Base-by-base conservation (phyloP, 495 filamentous ascomycete genomes). In the Talaromyces nanjingensis region DNA sequence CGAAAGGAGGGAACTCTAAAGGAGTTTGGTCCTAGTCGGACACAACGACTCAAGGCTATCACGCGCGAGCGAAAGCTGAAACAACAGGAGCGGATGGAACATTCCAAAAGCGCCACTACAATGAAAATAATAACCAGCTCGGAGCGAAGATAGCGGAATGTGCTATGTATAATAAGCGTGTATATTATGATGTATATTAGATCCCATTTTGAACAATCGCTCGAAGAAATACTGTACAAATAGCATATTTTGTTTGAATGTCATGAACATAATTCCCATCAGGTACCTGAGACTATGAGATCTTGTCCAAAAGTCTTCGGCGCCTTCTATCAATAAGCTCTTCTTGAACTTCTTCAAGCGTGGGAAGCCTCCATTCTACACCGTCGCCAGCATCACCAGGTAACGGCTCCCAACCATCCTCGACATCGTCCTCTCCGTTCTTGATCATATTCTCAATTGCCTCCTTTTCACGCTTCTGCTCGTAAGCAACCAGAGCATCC, bases 351-450 rank as follows among this genome's bases (percentile, higher is more conserved):
- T 98, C 96, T 8, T 96, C 92, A 61, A 88, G 69, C 29, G 87
- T 90, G 6, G 94, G 94, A 62, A 98, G 74, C 69, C 85, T 87
- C 94, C 94, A 98, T 49, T 81, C 85, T 39, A 86, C 78, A 0
- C 92, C 92, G 74, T 96, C 91, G 14, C 92, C 92, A 25, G 77
- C 77, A 79, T 97, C 91, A 2, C 92, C 93, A 1, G 94, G 94
- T 65, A 98, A 78, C 16, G 89, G 81, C 66, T 92, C 87, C 94
- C 94, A 98, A 69, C 82, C 67, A 81, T 80, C 67, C 77, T 82
- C 71, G 70, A 78, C 62, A 64, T 80, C 73, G 22, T 77, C 72
- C 29, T 79, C 78, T 24, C 68, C 72, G 64, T 79, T 74, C 49
- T 72, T 73, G 67, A 85, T 74, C 66, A 96, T 68, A 64, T 80